Evolutionary conservation across 169 alveolate species (phyloP).

Genomic region (Sarcocystis neurona): DNA sequence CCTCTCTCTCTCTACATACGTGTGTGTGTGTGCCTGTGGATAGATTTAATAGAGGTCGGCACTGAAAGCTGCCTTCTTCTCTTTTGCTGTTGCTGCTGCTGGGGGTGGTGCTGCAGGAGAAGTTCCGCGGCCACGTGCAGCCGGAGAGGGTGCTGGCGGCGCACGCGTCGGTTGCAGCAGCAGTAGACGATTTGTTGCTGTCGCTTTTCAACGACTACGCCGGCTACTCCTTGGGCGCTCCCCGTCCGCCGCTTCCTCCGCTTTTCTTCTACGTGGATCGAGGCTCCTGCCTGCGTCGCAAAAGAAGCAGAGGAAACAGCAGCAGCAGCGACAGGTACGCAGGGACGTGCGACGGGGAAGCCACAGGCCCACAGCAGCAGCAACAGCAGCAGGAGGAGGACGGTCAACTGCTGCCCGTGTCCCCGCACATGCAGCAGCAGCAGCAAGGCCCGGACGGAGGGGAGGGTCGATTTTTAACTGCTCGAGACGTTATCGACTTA

Average conservation of each 20-base stretch:
- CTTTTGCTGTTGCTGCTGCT: not conserved
- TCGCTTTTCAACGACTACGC: conserved; percentile 16
- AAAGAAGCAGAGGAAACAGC: too few relatives aligned
- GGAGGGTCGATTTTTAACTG: too few relatives aligned
- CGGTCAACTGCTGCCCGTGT: not conserved
- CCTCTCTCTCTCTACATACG: too few relatives aligned
- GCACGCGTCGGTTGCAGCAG: conserved; percentile 31
- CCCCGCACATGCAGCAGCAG: too few relatives aligned
- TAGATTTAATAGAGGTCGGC: too few relatives aligned
- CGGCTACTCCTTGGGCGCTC: not conserved
- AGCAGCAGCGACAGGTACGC: not conserved
- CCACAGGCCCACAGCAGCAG: not conserved
- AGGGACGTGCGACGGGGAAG: not conserved
- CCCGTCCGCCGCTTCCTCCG: conserved; percentile 27
- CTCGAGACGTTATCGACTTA: conserved; percentile 28
- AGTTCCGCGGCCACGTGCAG: conserved; percentile 45
- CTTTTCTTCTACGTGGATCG: too few relatives aligned
- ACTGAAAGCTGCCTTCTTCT: not conserved
- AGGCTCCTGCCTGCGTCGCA: too few relatives aligned
- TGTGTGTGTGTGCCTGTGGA: too few relatives aligned
- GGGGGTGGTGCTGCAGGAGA: conserved; percentile 1
- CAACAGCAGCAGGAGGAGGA: not conserved
- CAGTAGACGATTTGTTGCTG: conserved; percentile 35
- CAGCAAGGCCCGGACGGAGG: too few relatives aligned
- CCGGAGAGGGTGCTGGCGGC: conserved; percentile 8